phyloP scores from a whole-genome alignment of 2,329 filamentous ascomycete genomes.

The Monosporascus sp. region DNA sequence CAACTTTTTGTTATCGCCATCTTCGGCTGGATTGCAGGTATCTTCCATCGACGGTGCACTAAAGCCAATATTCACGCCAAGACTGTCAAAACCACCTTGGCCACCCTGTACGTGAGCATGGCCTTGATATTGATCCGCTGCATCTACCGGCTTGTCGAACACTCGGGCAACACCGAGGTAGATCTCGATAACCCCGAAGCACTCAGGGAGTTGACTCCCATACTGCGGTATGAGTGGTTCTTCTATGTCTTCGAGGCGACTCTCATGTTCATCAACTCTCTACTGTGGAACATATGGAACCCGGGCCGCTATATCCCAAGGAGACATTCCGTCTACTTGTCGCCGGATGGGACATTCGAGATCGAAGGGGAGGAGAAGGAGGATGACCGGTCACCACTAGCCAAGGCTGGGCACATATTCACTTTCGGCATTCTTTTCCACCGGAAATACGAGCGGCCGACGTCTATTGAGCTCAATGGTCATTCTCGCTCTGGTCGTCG shows the following conservation, averaged over 20 bases:
- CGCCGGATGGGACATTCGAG: slow-evolving; percentile 29
- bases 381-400: slow-evolving; percentile 1
- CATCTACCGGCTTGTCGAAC: slow-evolving; percentile 44
- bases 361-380: slow-evolving; percentile 6
- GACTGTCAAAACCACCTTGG: slow-evolving; percentile 22
- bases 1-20: slow-evolving; percentile 41
- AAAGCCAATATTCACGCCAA: slow-evolving; percentile 9
- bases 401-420: slow-evolving; percentile 4
- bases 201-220: slow-evolving; percentile 24
- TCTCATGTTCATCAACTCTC: slow-evolving; percentile 38
- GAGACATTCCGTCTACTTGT: slow-evolving; percentile 33
- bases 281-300: slow-evolving; percentile 36
- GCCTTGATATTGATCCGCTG: slow-evolving; percentile 41
- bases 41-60: slow-evolving; percentile 38
- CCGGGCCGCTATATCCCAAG: slow-evolving; percentile 36
- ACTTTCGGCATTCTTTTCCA: slow-evolving; percentile 7
- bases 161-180: slow-evolving; percentile 27
- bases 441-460: not conserved
- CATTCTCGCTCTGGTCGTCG: not conserved
- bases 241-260: slow-evolving; percentile 41
- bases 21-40: slow-evolving; percentile 37
- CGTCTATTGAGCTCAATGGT: not conserved
- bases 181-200: slow-evolving; percentile 27
- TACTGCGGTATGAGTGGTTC: slow-evolving; percentile 38
- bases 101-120: slow-evolving; percentile 38